Conservation (phyloP, 306 rosid species). For the Aeschynomene evenia region DNA sequence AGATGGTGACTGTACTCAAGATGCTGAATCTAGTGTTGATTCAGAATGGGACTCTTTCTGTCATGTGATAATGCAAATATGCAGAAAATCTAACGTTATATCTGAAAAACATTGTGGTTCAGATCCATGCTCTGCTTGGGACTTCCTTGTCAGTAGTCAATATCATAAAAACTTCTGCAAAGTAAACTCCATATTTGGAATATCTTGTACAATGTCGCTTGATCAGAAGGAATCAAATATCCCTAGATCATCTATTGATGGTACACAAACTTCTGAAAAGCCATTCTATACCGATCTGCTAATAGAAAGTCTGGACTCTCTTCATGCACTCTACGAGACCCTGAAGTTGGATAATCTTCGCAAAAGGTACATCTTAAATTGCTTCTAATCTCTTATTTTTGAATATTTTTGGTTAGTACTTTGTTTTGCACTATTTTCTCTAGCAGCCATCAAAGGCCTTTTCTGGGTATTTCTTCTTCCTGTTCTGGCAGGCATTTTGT, state of each 20-base stretch:
- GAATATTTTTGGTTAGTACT: neutral
- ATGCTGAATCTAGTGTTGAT: slow-evolving; percentile 50
- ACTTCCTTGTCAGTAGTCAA: slow-evolving; percentile 75
- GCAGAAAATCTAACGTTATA: slow-evolving; percentile 41
- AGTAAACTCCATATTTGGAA: slow-evolving; percentile 48
- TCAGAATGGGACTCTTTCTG: slow-evolving; percentile 83
- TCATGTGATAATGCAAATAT: slow-evolving; percentile 62
- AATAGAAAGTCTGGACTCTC: slow-evolving; percentile 70
- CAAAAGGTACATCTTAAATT: slow-evolving; percentile 52
- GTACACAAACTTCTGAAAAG: slow-evolving; percentile 39
- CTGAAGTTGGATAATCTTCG: slow-evolving; percentile 90
- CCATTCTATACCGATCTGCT: slow-evolving; percentile 59
- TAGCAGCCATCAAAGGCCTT: neutral
- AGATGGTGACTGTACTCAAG: slow-evolving; percentile 64
- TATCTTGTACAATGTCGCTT: slow-evolving; percentile 39
- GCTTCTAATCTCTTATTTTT: neutral
- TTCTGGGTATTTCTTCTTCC: neutral
- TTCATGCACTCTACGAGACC: slow-evolving; percentile 93
- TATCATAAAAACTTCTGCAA: slow-evolving; percentile 70
- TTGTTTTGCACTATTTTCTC: neutral
- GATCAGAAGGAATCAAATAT: slow-evolving; percentile 39
- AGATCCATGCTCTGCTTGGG: slow-evolving; percentile 67
- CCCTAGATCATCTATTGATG: slow-evolving; percentile 31
- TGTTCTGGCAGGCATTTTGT: neutral
- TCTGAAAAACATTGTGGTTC: slow-evolving; percentile 40